phyloP scores from a whole-genome alignment of 208 protist species.

The Strigomonas galati region DNA sequence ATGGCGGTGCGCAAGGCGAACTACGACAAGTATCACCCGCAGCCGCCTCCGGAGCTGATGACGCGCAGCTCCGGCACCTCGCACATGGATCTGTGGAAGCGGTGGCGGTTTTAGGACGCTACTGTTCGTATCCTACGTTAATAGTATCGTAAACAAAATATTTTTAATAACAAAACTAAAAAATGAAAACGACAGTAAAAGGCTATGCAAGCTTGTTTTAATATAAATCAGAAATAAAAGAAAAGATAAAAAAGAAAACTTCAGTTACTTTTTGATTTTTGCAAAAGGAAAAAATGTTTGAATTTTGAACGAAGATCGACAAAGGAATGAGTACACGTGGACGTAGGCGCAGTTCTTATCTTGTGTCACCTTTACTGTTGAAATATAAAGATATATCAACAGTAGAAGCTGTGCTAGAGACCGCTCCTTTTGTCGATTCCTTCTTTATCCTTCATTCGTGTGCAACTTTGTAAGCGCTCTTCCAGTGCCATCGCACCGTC shows the following conservation, averaged over 20 bases:
- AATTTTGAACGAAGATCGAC: background rate
- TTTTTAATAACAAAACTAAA: too few species aligned
- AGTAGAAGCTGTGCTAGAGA: background rate
- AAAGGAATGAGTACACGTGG: background rate
- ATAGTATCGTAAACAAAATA: too few species aligned
- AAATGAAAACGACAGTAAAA: too few species aligned
- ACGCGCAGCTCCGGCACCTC: constrained; percentile 15
- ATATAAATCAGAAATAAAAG: too few species aligned
- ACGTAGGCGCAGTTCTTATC: too few species aligned
- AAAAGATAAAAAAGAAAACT: too few species aligned
- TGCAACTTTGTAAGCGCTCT: background rate
- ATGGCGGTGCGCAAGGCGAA: constrained; percentile 2
- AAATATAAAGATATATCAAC: background rate
- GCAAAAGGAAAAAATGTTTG: constrained; percentile 6
- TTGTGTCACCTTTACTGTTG: background rate
- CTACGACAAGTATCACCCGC: constrained; percentile 29
- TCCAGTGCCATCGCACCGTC: background rate
- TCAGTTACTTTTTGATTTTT: background rate
- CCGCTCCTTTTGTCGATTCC: background rate
- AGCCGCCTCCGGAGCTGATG: constrained; percentile 13
- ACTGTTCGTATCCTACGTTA: too few species aligned
- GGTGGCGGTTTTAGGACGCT: constrained; percentile 26
- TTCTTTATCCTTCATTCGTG: background rate
- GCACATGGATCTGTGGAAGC: constrained; percentile 18
- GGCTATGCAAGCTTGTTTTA: too few species aligned